Evolutionary conservation across 2,329 filamentous ascomycete species (phyloP), one percentile per base, ranked within the genome.

Genomic region (Macroventuria anomochaeta): DNA sequence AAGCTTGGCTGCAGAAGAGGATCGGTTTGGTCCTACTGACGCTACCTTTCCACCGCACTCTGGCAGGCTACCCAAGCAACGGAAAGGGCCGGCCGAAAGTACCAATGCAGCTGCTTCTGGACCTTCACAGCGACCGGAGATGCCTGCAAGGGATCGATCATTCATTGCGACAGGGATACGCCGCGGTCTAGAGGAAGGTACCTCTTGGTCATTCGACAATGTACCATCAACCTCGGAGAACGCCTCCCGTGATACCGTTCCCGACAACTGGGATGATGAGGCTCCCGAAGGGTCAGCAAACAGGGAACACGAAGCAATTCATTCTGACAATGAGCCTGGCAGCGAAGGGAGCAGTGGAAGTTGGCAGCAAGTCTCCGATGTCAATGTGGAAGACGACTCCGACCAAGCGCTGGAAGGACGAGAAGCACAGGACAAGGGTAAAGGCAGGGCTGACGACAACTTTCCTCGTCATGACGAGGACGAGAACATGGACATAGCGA

Each of bases 121-220:
- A 8, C 56, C 63, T 26, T 61, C 44, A 5, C 65, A 66, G 18
- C 63, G 80, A 63, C 80, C 80, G 11, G 71, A 69, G n/a, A 78
- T 82, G 76, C 79, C 79, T 21, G 63, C 71, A 13, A 71, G 80
- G 53, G 76, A 79, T 44, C 72, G 69, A 13, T 76, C 77, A 3
- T 81, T 75, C 28, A 70, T 77, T 53, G 80, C 80, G 3, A 77
- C 77, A 3, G 75, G 78, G 42, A 80, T 83, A 34, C 77, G 76
- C 43, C 75, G 80, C 8, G 68, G 71, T 20, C 62, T 82, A 7
- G 80, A 81, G 65, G 80, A 82, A 63, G 59, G 58, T 32, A 61
- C 61, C 23, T 54, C 67, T 5, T 74, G 70, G 71, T 70, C 69
- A 1, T 72, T 72, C 38, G 64, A 62, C 3, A 65, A 61, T 37